Evolutionary conservation across 495 filamentous ascomycete genomes (phyloP).

Genomic region (Terfezia boudieri): DNA sequence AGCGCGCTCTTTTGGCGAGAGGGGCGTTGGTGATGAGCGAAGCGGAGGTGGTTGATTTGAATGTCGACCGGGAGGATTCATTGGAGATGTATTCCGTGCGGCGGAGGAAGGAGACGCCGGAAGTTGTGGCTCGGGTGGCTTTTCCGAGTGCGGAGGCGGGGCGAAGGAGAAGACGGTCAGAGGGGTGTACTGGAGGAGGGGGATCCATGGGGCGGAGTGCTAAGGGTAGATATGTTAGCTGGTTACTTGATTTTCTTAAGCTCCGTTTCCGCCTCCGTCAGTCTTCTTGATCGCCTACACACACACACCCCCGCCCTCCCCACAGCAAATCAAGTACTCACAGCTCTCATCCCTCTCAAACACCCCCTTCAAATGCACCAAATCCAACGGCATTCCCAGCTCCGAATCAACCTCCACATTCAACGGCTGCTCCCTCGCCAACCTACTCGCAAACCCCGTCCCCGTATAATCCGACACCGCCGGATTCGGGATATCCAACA

Average conservation of each 20-base stretch:
- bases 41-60: conserved; percentile 16
- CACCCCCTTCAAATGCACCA: conserved; percentile 80
- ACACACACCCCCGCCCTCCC: neutral
- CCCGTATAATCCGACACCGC: conserved; percentile 74
- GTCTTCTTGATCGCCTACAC: conserved; percentile 2
- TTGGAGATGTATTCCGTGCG: conserved; percentile 91
- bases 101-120: conserved; percentile 67
- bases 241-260: neutral
- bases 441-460: conserved; percentile 62
- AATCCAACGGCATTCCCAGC: conserved; percentile 87
- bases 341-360: conserved; percentile 91
- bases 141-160: conserved; percentile 64
- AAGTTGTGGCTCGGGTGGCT: conserved; percentile 37
- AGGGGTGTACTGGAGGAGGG: conserved; percentile 49
- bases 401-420: conserved; percentile 96
- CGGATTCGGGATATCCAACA: conserved; percentile 84
- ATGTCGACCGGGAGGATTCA: conserved; percentile 27
- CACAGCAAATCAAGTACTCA: conserved; percentile 27
- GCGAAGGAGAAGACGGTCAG: conserved; percentile 59
- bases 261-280: neutral
- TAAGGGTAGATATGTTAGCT: conserved; percentile 21
- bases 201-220: conserved; percentile 60
- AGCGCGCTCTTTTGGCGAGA: conserved; percentile 22
- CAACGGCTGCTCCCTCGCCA: conserved; percentile 74
- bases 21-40: conserved; percentile 19